Base-by-base conservation (phyloP, 306 rosid genomes). In the Dalbergia cochinchinensis region DNA sequence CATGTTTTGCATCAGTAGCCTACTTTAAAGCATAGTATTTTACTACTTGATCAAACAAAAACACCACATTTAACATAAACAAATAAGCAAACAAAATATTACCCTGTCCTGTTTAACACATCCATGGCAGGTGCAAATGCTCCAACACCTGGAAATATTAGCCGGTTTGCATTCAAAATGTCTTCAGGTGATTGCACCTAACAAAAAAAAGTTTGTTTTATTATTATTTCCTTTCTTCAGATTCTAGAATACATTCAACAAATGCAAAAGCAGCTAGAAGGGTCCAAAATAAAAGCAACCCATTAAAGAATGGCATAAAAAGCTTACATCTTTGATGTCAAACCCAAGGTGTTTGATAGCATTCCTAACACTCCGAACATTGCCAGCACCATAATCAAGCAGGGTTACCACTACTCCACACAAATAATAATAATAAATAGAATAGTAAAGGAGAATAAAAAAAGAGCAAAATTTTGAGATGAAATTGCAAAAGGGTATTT, bases 321-420 rank as follows among this genome's bases (percentile, higher is more conserved):
- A 83, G 11, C 57, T 84, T 77, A 93, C 99, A 90, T 93, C 98
- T 89, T 90, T 91, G 63, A 95, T 91, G 63, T 90, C 89, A 75
- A 91, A 95, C 11, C 99, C 99, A 11, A 93, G 96, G 80, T 76
- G 74, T 57, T 82, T 91, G 55, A 95, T 91, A 45, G 98, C 99
- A 80, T 95, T 95, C 70, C 98, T 85, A 65, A 93, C 86, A 76
- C 99, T 93, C 65, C 97, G 92, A 73, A 95, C 98, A 76, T 93
- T 95, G 59, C 98, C 99, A 82, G 98, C 98, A 58, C 98, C 98
- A 69, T 93, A 93, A 69, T 95, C 98, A 64, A 95, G 97, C 69
- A 95, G 73, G 77, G 99, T 95, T 73, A 95, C 99, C 53, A 85
- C 99, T 92, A 18, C 60, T 6, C 22, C 60, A 76, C 83, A 26